phyloP scores from a whole-genome alignment of 148 eudicot species.

The Vaccinium vitisidaea region DNA sequence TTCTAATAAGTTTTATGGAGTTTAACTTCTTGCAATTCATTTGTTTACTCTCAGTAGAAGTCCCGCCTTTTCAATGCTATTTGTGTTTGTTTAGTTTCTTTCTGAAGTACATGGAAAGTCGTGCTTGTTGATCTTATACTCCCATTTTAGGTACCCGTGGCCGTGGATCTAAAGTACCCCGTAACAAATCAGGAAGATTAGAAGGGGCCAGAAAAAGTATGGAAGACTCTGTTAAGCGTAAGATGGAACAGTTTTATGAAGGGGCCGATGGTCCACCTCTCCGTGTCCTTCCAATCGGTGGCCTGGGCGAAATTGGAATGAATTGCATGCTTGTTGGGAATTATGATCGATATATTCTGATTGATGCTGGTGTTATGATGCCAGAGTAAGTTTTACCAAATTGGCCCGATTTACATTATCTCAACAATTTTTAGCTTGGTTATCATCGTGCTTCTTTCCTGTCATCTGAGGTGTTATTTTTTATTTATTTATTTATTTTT shows the following conservation, averaged over 20 bases:
- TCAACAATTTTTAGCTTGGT: conserved; percentile 10
- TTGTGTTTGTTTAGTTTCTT: conserved; percentile 6
- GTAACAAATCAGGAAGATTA: conserved; percentile 57
- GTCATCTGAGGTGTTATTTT: too few relatives aligned
- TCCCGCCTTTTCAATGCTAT: not conserved
- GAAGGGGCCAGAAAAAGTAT: conserved; percentile 91
- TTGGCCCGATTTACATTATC: not conserved
- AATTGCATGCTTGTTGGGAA: conserved; percentile 99
- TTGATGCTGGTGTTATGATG: conserved; percentile 98
- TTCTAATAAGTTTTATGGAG: not conserved
- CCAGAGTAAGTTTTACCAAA: conserved; percentile 69
- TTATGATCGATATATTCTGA: conserved; percentile 91
- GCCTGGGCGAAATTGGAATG: conserved; percentile 99
- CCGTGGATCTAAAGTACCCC: conserved; percentile 47
- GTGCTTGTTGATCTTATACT: not conserved
- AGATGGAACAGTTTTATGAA: conserved; percentile 97
- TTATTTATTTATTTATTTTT: too few relatives aligned
- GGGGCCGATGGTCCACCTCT: conserved; percentile 92
- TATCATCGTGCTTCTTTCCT: not conserved
- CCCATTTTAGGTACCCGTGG: conserved; percentile 49
- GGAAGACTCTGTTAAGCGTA: conserved; percentile 94
- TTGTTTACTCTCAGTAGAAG: not conserved
- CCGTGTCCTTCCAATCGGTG: conserved; percentile 93
- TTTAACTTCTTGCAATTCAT: not conserved
- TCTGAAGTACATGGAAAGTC: not conserved